Percentiles rank a stretch among this genome's conserved stretches.
Conservation (phyloP, 2,329 filamentous ascomycete species). For the Ilyonectria destructans region DNA sequence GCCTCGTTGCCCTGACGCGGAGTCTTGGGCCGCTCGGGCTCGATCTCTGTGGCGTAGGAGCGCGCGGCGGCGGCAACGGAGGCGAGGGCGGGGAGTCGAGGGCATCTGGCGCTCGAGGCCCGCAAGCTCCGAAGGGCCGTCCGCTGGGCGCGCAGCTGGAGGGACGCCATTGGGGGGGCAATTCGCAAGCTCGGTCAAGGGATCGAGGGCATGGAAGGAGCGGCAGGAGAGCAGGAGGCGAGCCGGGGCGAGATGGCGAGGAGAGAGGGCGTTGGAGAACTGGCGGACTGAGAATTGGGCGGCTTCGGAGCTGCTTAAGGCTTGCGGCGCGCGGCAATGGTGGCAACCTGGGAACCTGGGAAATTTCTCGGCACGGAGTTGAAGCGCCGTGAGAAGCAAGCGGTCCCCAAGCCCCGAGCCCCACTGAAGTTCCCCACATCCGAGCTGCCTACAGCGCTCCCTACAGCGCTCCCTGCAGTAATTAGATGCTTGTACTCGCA, state of each 20-base stretch:
- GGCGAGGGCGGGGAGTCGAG: constrained; percentile 34
- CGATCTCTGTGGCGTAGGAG: constrained; percentile 56
- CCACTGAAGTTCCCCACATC: constrained; percentile 35
- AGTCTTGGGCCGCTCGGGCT: constrained; percentile 54
- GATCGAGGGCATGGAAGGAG: constrained; percentile 13
- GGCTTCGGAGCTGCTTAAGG: constrained; percentile 39
- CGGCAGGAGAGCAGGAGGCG: constrained; percentile 6
- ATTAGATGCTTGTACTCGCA: constrained; percentile 7
- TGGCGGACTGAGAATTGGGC: constrained; percentile 14
- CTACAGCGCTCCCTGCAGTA: background rate
- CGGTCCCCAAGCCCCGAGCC: constrained; percentile 37
- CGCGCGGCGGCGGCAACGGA: constrained; percentile 38
- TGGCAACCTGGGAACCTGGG: constrained; percentile 19
- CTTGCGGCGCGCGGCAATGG: constrained; percentile 43
- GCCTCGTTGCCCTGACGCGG: constrained; percentile 56
- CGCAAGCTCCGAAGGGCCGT: constrained; percentile 52
- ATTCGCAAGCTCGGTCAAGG: constrained; percentile 23
- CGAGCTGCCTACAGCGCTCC: background rate
- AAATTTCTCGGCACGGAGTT: constrained; percentile 50
- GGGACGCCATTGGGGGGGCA: constrained; percentile 52
- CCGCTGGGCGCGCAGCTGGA: constrained; percentile 53
- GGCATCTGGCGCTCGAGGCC: constrained; percentile 34
- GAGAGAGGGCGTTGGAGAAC: constrained; percentile 14
- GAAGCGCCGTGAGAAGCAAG: constrained; percentile 44
- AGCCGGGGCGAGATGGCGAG: background rate